Base-by-base conservation (phyloP, 768 basidiomycete species). In the Leccinum incarnatum region DNA sequence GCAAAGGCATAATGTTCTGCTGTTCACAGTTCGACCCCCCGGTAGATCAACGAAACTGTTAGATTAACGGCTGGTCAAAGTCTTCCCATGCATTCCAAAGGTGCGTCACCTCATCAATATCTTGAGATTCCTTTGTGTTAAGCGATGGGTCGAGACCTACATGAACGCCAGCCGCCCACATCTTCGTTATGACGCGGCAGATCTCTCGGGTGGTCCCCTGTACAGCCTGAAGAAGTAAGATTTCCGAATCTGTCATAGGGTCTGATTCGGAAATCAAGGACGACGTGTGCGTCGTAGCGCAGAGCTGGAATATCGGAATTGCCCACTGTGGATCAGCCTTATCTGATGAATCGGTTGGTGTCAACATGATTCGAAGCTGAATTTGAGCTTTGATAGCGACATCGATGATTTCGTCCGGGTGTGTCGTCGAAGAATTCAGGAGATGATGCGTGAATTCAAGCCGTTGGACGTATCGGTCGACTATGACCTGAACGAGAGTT, bases 41-140 rank as follows among this genome's bases (percentile, higher is more conserved):
- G 86, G 76, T 0, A 85, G 84, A 87, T 73, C 25, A 83, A 72
- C 29, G 57, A 87, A 88, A 59, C 68, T 75, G 42, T 29, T 29
- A 29, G 1, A 74, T 71, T 70, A 89, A 88, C 3, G 75, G 47
- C 59, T 82, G 79, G 40, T 77, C 75, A 70, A 89, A 88, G 54
- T 78, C 48, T 8, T 54, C 65, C 82, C 82, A 83, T 5, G 53
- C 34, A 12, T 23, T 21, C n/a, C 70, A 37, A 45, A 75, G 27
- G 2, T 2, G 37, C 5, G 30, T 54, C 25, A 62, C 40, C 23
- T 64, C 53, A 1, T 30, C 17, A 12, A 61, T 21, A 12, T 62
- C 52, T 0, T 37, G 53, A 6, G 15, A n/a, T 30, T 58, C 45
- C 27, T 51, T 56, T 5, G 30, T 53, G 32, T 58, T 62, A 6